Percentiles rank a stretch among this genome's conserved stretches.
Evolutionary conservation across 2,329 filamentous ascomycete genomes (phyloP).

Genomic region (Cordyceps javanica): DNA sequence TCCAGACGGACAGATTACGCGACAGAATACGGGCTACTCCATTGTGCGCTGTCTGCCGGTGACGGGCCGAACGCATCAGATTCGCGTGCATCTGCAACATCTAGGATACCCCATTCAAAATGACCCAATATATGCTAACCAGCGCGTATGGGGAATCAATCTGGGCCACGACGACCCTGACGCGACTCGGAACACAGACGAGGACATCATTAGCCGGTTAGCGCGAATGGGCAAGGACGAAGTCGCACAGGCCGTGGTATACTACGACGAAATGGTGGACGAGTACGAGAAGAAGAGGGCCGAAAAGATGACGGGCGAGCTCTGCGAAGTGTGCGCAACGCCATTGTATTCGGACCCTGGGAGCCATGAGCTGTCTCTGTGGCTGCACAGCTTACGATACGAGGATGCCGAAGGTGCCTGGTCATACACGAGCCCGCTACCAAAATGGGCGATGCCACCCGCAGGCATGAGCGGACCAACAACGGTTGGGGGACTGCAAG

Average conservation of each 20-base stretch:
- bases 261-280: slow-evolving; percentile 90
- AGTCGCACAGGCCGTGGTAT: slow-evolving; percentile 81
- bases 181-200: slow-evolving; percentile 66
- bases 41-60: slow-evolving; percentile 91
- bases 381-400: slow-evolving; percentile 88
- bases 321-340: slow-evolving; percentile 76
- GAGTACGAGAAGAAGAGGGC: slow-evolving; percentile 85
- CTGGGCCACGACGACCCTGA: slow-evolving; percentile 65
- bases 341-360: slow-evolving; percentile 92
- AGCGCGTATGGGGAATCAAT: slow-evolving; percentile 78
- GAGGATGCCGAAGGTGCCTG: slow-evolving; percentile 76
- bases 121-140: slow-evolving; percentile 95
- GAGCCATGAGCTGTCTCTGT: slow-evolving; percentile 82
- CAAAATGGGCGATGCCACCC: slow-evolving; percentile 81
- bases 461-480: slow-evolving; percentile 64
- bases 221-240: slow-evolving; percentile 92
- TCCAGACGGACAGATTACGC: slow-evolving; percentile 28
- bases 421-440: slow-evolving; percentile 81
- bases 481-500: slow-evolving; percentile 56
- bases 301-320: slow-evolving; percentile 84
- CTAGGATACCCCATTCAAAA: slow-evolving; percentile 94
- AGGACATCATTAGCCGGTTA: slow-evolving; percentile 81
- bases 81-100: slow-evolving; percentile 91
- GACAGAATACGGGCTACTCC: slow-evolving; percentile 73
- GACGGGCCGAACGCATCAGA: slow-evolving; percentile 89